Base-by-base conservation (phyloP, 2,329 filamentous ascomycete genomes). In the Penicillium sclerotigenum region DNA sequence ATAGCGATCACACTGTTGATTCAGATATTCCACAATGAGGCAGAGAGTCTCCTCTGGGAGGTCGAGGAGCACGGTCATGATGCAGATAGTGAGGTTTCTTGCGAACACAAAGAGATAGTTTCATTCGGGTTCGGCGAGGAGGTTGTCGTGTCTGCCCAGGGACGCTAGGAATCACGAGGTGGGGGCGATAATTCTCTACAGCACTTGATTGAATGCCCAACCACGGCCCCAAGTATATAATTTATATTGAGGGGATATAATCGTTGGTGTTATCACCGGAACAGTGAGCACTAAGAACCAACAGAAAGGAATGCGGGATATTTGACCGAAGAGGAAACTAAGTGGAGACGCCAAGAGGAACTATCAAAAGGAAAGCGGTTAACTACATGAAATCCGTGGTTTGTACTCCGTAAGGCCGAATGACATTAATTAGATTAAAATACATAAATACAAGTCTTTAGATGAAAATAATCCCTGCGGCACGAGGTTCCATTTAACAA, bases 351-450 rank as follows among this genome's bases (percentile, higher is more conserved):
- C 43, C 29, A 46, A 46, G 43, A 46, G 18, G 18, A 46, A 46
- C 43, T 46, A 46, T 33, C 29, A 33, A 46, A 46, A 46, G 43
- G 29, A 46, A 46, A 46, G 43, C 43, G 43, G 28, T 33, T 46
- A 33, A 46, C 28, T 33, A 22, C 43, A 46, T 46, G 43, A 33
- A 46, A 33, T 22, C 18, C 29, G 43, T n/a, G 18, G 7, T 14
- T 22, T n/a, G 29, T 46, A 7, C 14, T 22, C 13, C 29, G 4
- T 16, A 33, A 33, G 28, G 5, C 28, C 28, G 29, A 46, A 22
- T 33, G 9, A 46, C 5, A 24, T 33, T 46, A 10, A 48, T 38
- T 48, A 48, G 16, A 48, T 28, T 28, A 26, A 28, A 38, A 37
- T 37, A 26, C 8, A 26, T 20, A 20, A 33, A 22, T 24, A 1